Conservation (phyloP, 768 basidiomycete genomes). For the Psilocybe cubensis region DNA sequence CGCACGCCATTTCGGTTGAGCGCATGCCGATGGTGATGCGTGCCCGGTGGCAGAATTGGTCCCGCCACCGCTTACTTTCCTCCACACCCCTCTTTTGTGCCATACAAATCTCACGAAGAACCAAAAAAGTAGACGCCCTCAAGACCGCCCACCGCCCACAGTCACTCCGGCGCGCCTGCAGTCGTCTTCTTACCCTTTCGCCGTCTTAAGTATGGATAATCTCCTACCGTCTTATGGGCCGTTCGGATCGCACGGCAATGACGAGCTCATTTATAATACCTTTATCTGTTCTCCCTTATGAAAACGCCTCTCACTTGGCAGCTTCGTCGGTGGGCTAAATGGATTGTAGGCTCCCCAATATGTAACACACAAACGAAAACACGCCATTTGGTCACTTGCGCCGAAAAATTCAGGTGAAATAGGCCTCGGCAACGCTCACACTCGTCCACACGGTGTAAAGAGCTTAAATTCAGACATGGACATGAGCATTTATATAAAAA, state of each 20-base stretch:
- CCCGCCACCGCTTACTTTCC: not conserved
- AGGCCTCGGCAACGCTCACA: not conserved
- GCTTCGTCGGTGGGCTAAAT: not conserved
- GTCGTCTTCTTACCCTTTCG: not conserved
- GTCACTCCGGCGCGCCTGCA: not conserved
- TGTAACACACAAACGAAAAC: not conserved
- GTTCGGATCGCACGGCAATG: not conserved
- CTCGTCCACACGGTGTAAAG: not conserved
- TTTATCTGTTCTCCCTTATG: not conserved
- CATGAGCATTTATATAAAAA: not conserved
- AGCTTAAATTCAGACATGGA: not conserved
- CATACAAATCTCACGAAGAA: not conserved
- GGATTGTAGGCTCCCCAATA: not conserved
- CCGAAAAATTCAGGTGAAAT: not conserved
- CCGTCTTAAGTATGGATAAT: not conserved
- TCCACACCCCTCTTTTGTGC: not conserved
- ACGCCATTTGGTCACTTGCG: not conserved
- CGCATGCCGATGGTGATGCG: not conserved
- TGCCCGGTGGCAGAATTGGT: not conserved
- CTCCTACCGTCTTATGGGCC: not conserved
- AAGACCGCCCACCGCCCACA: not conserved
- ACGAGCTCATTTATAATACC: not conserved
- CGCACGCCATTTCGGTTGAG: not conserved
- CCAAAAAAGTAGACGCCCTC: not conserved
- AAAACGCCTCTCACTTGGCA: not conserved